Evolutionary conservation across 345 rosid genomes (phyloP).

Genomic region (Laguncularia racemosa): DNA sequence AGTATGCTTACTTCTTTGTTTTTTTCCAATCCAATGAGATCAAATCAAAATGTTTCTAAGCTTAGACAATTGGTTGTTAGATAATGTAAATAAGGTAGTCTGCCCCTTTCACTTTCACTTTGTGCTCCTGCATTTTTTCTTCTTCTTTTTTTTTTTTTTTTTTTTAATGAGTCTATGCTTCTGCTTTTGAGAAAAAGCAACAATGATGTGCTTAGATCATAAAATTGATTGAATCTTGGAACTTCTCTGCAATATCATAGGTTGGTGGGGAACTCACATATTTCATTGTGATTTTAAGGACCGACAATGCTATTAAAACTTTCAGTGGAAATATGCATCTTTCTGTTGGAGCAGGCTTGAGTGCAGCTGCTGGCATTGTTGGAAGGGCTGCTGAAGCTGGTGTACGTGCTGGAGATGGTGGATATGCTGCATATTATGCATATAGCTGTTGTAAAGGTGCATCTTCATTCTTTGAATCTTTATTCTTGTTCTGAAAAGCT

Average conservation of each 20-base stretch:
- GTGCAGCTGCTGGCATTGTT: slow-evolving; percentile 17
- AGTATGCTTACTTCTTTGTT: too few relatives aligned
- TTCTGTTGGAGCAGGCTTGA: slow-evolving; percentile 20
- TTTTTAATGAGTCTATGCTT: too few relatives aligned
- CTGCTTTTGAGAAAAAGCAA: too few relatives aligned
- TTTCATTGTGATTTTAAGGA: slow-evolving; percentile 18
- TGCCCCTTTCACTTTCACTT: too few relatives aligned
- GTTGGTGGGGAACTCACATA: slow-evolving; percentile 20
- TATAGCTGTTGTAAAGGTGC: slow-evolving; percentile 23
- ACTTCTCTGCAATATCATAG: slow-evolving; percentile 8
- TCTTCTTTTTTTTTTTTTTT: too few relatives aligned
- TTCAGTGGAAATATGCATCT: slow-evolving; percentile 17
- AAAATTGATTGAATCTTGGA: background rate
- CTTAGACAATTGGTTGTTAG: too few relatives aligned
- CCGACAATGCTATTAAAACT: slow-evolving; percentile 12
- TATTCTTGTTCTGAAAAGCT: background rate
- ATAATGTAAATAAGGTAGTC: too few relatives aligned
- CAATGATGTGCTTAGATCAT: too few relatives aligned
- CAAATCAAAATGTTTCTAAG: too few relatives aligned
- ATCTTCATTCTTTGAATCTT: background rate
- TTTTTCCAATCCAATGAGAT: too few relatives aligned
- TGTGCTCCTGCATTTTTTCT: too few relatives aligned
- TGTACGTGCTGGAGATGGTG: slow-evolving; percentile 17
- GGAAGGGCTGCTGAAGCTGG: slow-evolving; percentile 20
- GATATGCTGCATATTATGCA: slow-evolving; percentile 17